Evolutionary conservation across 805 yeast genomes (phyloP).

Genomic region (Isabelozyma pseudorhagii): DNA sequence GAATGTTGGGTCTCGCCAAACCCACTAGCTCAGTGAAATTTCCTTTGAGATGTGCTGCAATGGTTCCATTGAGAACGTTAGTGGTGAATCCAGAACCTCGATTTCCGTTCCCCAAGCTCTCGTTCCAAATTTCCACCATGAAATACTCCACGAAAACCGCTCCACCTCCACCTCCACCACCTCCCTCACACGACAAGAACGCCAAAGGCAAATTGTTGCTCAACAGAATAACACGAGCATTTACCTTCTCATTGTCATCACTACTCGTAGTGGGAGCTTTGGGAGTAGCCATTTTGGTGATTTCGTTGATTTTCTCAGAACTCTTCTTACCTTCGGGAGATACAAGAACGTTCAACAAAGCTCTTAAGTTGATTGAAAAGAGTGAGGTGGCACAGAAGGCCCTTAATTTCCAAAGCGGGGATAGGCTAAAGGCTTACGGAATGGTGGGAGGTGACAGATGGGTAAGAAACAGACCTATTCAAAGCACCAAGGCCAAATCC

Average conservation of each 20-base stretch:
- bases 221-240: constrained; percentile 49
- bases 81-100: background rate
- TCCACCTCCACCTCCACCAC: constrained; percentile 40
- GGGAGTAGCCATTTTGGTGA: constrained; percentile 63
- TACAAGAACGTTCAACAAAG: constrained; percentile 84
- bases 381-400: constrained; percentile 57
- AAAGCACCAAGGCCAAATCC: constrained; percentile 62
- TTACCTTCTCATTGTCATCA: constrained; percentile 62
- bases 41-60: background rate
- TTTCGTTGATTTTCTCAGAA: constrained; percentile 76
- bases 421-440: constrained; percentile 79
- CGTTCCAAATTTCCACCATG: background rate
- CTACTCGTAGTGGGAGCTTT: constrained; percentile 64
- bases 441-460: constrained; percentile 69
- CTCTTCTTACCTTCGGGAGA: constrained; percentile 87
- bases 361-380: constrained; percentile 71
- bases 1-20: background rate
- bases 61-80: background rate
- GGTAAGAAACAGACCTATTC: constrained; percentile 85
- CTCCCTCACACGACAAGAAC: constrained; percentile 31
- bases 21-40: background rate
- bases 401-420: constrained; percentile 51
- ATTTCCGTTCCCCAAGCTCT: background rate
- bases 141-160: constrained; percentile 17
- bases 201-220: constrained; percentile 42